Conservation (phyloP, 164 flowering plant genomes). For the Chimonanthus salicifolius region DNA sequence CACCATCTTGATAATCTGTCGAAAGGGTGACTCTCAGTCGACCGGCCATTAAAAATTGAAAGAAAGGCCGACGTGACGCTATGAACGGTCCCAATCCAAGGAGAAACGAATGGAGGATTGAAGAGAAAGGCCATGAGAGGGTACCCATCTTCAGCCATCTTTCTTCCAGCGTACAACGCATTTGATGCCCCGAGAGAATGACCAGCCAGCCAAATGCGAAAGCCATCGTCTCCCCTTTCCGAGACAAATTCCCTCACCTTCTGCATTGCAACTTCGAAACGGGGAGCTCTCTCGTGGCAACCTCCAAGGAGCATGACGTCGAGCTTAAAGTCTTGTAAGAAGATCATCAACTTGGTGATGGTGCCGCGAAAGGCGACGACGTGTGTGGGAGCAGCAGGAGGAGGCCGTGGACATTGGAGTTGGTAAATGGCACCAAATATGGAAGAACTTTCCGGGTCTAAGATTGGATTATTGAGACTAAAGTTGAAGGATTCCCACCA, state of each 20-base stretch:
- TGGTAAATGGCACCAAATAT: conserved; percentile 78
- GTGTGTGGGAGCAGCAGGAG: conserved; percentile 37
- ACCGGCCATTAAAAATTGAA: too few species aligned
- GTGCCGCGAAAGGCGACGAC: conserved; percentile 90
- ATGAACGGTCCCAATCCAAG: too few species aligned
- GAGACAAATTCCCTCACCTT: conserved; percentile 57
- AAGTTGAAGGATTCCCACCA: conserved; percentile 87
- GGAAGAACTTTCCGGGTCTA: conserved; percentile 62
- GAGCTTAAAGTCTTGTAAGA: conserved; percentile 55
- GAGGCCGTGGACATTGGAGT: conserved; percentile 26
- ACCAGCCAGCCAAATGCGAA: conserved; percentile 71
- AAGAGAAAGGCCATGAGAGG: too few species aligned
- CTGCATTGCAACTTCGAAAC: conserved; percentile 61
- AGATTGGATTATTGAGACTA: conserved; percentile 33
- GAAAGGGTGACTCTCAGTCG: too few species aligned
- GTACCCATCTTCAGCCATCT: too few species aligned
- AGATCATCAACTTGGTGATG: conserved; percentile 47
- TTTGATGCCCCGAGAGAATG: conserved; percentile 28
- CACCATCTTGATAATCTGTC: too few species aligned
- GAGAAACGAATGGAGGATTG: too few species aligned
- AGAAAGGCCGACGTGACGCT: too few species aligned
- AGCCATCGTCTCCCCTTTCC: conserved; percentile 23
- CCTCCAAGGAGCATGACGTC: conserved; percentile 50
- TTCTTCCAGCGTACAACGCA: too few species aligned
- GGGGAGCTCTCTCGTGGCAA: conserved; percentile 62